Evolutionary conservation across 352 stramenopile genomes (phyloP), one percentile per base, ranked within the genome.

Genomic region (Phytophthora fragariaefolia): DNA sequence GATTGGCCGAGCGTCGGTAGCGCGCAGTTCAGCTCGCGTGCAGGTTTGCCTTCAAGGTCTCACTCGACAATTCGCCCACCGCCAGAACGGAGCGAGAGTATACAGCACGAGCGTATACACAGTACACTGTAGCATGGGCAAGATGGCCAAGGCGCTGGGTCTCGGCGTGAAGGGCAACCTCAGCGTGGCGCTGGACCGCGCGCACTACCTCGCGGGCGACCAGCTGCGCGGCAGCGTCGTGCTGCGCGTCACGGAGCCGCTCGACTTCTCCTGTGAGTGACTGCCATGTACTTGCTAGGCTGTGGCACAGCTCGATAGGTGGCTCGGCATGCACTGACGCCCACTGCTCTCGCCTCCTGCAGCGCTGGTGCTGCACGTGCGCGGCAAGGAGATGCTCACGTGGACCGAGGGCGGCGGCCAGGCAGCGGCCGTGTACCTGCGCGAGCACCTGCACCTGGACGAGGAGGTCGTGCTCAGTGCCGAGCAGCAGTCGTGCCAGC

Each of bases 401-500:
- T 80, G 72, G 72, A 75, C 63, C 13, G 63, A 80, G 69, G 69
- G 69, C 23, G 69, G 64, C 26, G 69, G 64, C n/a, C 64, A 77
- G 40, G 55, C 69, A 2, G 58, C 69, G 18, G 43, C 64, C n/a
- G 55, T 77, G 1, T 77, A 77, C 32, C 38, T 73, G 20, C 43
- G 69, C 24, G 64, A 77, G 23, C 54, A 77, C 18, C 7, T 67
- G 38, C 64, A 73, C 15, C 50, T 77, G n/a, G 51, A 73, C 36
- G 42, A 73, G 61, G 69, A 77, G 59, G 67, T 90, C 46, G 60
- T 89, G 12, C 61, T 79, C 1, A 83, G 57, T 8, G 54, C 76
- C 3, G 55, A 86, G 10, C 78, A 82, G 8, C 76, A 86, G 45
- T 72, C 75, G 9, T 86, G 77, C n/a, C 63, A 79, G 20, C 77